Base-by-base conservation (phyloP, 1,139 yeast genomes). In the Pichia sp. region DNA sequence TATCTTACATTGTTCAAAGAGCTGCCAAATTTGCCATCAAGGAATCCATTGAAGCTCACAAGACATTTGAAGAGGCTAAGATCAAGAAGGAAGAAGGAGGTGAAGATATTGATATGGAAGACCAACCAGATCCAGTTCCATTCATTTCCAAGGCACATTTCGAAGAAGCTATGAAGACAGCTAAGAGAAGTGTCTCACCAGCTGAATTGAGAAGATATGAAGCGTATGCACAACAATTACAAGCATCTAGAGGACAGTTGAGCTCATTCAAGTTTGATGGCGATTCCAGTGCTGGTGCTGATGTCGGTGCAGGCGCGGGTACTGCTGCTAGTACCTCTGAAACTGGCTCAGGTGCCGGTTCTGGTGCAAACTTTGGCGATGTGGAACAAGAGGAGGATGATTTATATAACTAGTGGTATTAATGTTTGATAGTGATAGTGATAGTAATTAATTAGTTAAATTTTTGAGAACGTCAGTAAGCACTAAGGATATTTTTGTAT, bases 141-240 rank as follows among this genome's bases (percentile, higher is more conserved):
- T 93, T 64, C 63, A 91, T 93, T 55, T 85, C 96, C 27, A 82
- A 84, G 57, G 81, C 81, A 14, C 59, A 55, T 37, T 86, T 93
- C 55, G 96, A 93, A 64, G 98, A 91, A 68, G 98, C 99, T 34
- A 93, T 93, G 98, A 87, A 88, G 77, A 87, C 97, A 2, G 98
- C 98, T 38, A 83, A 87, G 65, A 84, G 97, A 56, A 87, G 96
- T 38, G 98, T 93, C 39, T 80, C 94, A 32, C 98, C 93, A 59
- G 83, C 96, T 31, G 98, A 93, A 65, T 75, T 93, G 56, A 91
- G 99, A 66, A 91, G 98, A 67, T 93, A 93, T 60, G 98, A 93
- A 67, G 94, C 97, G 13, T 93, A 88, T 57, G 96, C 98, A 39
- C 96, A 87, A 63, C 96, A 91, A 66, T 73, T 93, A 61, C 93